Evolutionary conservation across 192 early-diverging fungal genomes (phyloP), one percentile per base, ranked within the genome.

Genomic region (Endogone sp.): DNA sequence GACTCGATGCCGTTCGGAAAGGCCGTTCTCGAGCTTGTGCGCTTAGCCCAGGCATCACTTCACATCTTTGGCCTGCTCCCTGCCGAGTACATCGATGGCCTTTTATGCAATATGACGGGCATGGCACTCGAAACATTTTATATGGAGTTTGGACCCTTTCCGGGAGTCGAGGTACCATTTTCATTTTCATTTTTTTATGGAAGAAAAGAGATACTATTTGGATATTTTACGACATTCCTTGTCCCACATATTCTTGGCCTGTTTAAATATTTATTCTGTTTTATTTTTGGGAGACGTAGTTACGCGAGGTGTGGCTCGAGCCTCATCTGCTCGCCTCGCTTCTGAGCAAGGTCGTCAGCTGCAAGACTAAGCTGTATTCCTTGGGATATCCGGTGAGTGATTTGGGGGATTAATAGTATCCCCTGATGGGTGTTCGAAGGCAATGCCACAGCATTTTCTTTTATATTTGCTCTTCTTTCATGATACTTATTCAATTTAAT

Each of bases 301-400:
- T 58, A 13, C 66, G 24, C 21, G 81, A 85, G 8, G 63, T 71
- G n/a, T 78, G 73, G 68, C 68, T 85, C 65, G 83, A 85, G 22
- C 83, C 83, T 2, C 76, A 79, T 68, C 64, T 85, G 21, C 61
- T 85, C 9, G 77, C 83, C 37, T 74, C 77, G 20, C 70, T 85
- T 60, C 75, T 85, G 28, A 82, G 77, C 22, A 80, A 82, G 54
- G 16, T 85, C 16, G 62, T 75, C n/a, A 75, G 77, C 24, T 69
- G 77, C 24, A 64, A 81, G 26, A 75, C 79, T 20, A 85, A 82
- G 68, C 60, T 85, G 4, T 79, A 85, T 10, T 68, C 75, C 61
- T 66, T 77, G 13, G 77, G 73, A 8, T 78, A 78, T 74, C 81
- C 81, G 10, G 82, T 81, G 77, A 70, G 69, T 11, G 27, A 3